Evolutionary conservation across 495 filamentous ascomycete genomes (phyloP), one percentile per base, ranked within the genome.

Genomic region (Penicillium argentinense): DNA sequence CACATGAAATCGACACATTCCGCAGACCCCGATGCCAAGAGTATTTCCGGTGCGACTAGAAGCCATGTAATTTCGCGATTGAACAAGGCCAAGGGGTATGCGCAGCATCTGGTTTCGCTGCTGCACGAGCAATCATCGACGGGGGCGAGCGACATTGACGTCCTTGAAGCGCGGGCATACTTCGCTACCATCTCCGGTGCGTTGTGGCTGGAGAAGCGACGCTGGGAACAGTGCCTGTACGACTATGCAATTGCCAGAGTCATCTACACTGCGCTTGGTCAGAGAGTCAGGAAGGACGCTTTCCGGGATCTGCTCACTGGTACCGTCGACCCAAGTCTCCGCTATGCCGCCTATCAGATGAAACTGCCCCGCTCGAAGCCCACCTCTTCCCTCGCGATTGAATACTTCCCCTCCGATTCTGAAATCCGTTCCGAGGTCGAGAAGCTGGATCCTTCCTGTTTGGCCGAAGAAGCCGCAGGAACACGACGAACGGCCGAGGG

Each of bases 271-370:
- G 80, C 85, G 2, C 72, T 99, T 11, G 77, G 79, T 11, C 85
- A 84, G 55, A 58, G 63, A 33, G 69, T 70, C 6, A 78, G 78
- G 57, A 80, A 78, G 53, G 93, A 96, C 56, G 70, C 88, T 33
- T 95, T 88, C 68, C 85, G 85, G 42, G 93, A 99, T 32, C 76
- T 96, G 13, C 70, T 97, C 25, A 82, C 86, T 9, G 83, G 84
- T 47, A 95, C 86, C 18, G 83, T 96, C 37, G 95, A 99, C 57
- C 91, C 92, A 5, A 96, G 91, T 45, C 86, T 97, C 51, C 84
- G 91, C 39, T 97, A 92, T 67, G 90, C 89, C 3, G 91, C 95
- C 4, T 97, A 97, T 67, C 88, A 96, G 61, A 71, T 85, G 63
- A 88, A 90, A 59, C 74, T 95, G 6, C 85, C 92, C 0, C 81